phyloP scores from a whole-genome alignment of 345 rosid genomes.

The Camelina laxa region DNA sequence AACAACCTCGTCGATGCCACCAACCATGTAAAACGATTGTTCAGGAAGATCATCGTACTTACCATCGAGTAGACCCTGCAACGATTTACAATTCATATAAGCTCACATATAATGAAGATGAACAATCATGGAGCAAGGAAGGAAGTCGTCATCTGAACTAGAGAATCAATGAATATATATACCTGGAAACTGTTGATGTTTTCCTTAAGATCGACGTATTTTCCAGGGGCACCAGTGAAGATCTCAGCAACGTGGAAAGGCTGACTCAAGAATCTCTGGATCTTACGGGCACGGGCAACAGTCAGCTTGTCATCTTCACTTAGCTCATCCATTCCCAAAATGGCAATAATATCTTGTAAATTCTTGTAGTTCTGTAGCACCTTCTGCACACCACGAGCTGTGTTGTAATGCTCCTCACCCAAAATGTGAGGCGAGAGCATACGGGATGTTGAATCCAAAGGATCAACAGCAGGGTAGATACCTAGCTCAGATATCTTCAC shows the following conservation, averaged over 20 bases:
- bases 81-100: conserved; percentile 12
- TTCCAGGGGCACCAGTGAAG: conserved; percentile 98
- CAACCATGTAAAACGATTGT: conserved; percentile 72
- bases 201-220: conserved; percentile 95
- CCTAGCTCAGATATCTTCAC: conserved; percentile 92
- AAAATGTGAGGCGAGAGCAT: conserved; percentile 94
- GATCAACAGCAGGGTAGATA: conserved; percentile 99
- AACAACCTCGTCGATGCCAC: conserved; percentile 61
- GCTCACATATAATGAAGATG: neutral
- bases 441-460: conserved; percentile 97
- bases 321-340: conserved; percentile 99
- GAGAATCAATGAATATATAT: neutral
- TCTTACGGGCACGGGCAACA: conserved; percentile 98
- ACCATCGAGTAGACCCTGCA: conserved; percentile 39
- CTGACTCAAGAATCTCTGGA: conserved; percentile 95
- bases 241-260: conserved; percentile 99
- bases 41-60: conserved; percentile 56
- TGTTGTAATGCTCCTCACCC: conserved; percentile 94
- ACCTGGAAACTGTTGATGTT: conserved; percentile 95
- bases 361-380: conserved; percentile 99
- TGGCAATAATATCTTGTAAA: conserved; percentile 98
- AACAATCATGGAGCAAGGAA: neutral
- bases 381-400: conserved; percentile 98
- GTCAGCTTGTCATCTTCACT: conserved; percentile 99
- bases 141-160: neutral